These are phyloP conservation scores for Neoscytalidium dimidiatum DNA, from an alignment of 2,329 filamentous ascomycete genomes.

Conservation along the genomic window DNA sequence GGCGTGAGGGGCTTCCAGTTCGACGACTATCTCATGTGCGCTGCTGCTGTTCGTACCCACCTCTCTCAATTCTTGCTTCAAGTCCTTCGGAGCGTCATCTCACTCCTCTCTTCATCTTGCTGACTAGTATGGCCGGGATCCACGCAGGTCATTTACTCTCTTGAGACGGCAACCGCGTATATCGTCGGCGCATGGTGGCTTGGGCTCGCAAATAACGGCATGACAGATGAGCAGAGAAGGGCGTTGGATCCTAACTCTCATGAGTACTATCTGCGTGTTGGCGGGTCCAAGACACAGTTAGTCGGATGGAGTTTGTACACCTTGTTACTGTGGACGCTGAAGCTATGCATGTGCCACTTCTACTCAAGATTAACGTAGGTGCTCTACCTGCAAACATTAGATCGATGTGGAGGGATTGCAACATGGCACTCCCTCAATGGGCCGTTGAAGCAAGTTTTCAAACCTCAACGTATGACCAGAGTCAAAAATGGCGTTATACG, in stretches of 20 bases:
- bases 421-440: too few species aligned
- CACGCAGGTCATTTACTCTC: conserved; percentile 51
- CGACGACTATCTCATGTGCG: conserved; percentile 27
- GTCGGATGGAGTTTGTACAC: conserved; percentile 57
- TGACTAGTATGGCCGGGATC: background rate
- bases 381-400: background rate
- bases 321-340: conserved; percentile 54
- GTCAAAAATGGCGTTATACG: background rate
- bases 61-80: background rate
- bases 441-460: too few species aligned
- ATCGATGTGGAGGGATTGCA: too few species aligned
- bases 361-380: conserved; percentile 55
- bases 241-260: conserved; percentile 45
- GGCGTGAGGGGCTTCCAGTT: conserved; percentile 22
- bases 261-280: conserved; percentile 52
- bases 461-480: too few species aligned
- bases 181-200: conserved; percentile 50
- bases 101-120: background rate
- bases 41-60: conserved; percentile 21
- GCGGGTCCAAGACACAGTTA: conserved; percentile 55
- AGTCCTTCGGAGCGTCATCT: background rate
- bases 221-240: conserved; percentile 54
- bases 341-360: conserved; percentile 57
- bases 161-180: conserved; percentile 54
- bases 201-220: conserved; percentile 59